Conservation (phyloP, 169 alveolate species). For the Eimeria sp. region DNA sequence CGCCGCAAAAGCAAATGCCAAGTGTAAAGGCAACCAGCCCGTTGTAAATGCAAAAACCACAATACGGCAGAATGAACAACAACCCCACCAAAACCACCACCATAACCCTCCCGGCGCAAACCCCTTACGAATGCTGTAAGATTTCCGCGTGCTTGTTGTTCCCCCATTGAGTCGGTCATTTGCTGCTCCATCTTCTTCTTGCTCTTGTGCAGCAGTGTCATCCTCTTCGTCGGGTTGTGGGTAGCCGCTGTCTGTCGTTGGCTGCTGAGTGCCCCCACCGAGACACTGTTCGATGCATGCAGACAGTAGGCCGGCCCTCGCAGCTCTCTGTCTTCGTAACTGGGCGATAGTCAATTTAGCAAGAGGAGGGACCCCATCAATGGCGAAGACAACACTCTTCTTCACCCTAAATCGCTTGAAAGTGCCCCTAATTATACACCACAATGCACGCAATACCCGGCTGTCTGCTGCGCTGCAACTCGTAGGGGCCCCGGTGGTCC, state of each 20-base stretch:
- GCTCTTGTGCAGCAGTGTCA: neutral
- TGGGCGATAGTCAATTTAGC: slow-evolving; percentile 85
- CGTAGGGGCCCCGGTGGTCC: neutral
- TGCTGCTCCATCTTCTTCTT: too few relatives aligned
- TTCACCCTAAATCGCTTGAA: slow-evolving; percentile 79
- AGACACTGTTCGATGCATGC: slow-evolving; percentile 31
- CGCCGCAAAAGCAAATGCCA: too few relatives aligned
- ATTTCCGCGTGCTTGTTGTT: too few relatives aligned
- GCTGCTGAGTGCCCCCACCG: too few relatives aligned
- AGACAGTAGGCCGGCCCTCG: neutral
- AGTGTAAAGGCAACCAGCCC: too few relatives aligned
- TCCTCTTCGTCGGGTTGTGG: neutral
- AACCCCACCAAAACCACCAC: too few relatives aligned
- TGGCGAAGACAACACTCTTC: slow-evolving; percentile 85
- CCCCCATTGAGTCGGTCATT: too few relatives aligned
- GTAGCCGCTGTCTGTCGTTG: neutral
- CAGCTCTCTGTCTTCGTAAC: slow-evolving; percentile 79
- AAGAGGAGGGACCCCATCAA: slow-evolving; percentile 88
- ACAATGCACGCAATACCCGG: slow-evolving; percentile 76
- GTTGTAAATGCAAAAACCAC: too few relatives aligned
- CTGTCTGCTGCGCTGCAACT: neutral
- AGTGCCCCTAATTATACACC: slow-evolving; percentile 82
- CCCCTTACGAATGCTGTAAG: too few relatives aligned
- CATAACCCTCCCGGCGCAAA: too few relatives aligned
- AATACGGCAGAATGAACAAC: too few relatives aligned